Evolutionary conservation across 2,329 filamentous ascomycete species (phyloP), one percentile per base, ranked within the genome.

Genomic region (Akanthomyces lecanii): DNA sequence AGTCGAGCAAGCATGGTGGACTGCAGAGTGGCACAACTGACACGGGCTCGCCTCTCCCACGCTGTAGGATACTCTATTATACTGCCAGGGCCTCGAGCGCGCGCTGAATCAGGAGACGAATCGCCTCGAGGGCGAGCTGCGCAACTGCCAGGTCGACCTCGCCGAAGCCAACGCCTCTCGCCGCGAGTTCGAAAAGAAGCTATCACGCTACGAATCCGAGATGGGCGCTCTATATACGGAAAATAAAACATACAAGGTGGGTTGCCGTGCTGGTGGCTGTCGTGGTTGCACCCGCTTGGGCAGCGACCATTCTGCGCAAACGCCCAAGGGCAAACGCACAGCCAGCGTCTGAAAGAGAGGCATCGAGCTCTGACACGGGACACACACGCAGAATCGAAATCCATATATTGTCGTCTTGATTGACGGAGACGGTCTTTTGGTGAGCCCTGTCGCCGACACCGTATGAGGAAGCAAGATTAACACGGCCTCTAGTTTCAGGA

Each of bases 341-440:
- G 2, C 8, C 12, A 23, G 11, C 25, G 4, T n/a, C 4, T 23
- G 30, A 16, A 16, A 14, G 10, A 60, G 33, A 60, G n/a, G 23
- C 21, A 44, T 30, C 42, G 23, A 5, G n/a, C 18, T 61, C 54
- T 63, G 52, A 63, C 61, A 51, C 12, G 30, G 47, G 4, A 58
- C 64, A 52, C 48, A 54, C 58, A 58, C 65, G 54, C 68, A 85
- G 81, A 80, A 77, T 64, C 77, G 75, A 56, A 87, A 86, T 72
- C 78, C 82, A 47, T 89, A 89, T 71, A 77, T 87, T 68, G 73
- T 84, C 66, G 79, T 87, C 45, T 70, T 88, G 67, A 82, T 89
- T 67, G 86, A 89, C 71, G 86, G 85, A 44, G 82, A 89, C 71
- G 83, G 84, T 51, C 78, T 87, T 64, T 75, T 87, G 71, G 85